Percentiles rank a stretch among this genome's conserved stretches.
phyloP scores from a whole-genome alignment of 108 stramenopile species.

The Nitzschia sp. region DNA sequence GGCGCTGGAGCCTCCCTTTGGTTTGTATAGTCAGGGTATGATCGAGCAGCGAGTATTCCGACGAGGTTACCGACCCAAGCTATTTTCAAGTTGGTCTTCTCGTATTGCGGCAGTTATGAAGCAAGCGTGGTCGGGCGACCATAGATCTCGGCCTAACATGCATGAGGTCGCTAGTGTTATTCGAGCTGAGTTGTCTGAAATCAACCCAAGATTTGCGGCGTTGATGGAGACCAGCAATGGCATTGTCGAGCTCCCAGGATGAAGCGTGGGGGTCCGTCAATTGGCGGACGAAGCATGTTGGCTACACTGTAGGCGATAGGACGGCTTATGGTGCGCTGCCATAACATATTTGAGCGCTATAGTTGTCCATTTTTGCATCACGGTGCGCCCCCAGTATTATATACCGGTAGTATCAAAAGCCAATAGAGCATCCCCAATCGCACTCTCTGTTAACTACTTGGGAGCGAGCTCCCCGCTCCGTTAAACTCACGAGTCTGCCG shows the following conservation, averaged over 20 bases:
- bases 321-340: too few species aligned
- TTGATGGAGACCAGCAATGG: neutral
- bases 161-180: conserved; percentile 33
- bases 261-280: too few species aligned
- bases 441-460: too few species aligned
- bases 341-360: too few species aligned
- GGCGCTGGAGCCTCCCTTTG: conserved; percentile 74
- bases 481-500: too few species aligned
- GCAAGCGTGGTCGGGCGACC: conserved; percentile 55
- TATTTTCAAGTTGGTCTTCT: conserved; percentile 65
- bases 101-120: conserved; percentile 56
- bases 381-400: too few species aligned
- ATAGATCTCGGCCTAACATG: conserved; percentile 61
- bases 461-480: too few species aligned
- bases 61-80: conserved; percentile 53
- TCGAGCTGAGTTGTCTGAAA: conserved; percentile 13
- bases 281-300: too few species aligned
- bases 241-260: neutral
- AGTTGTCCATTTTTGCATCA: too few species aligned
- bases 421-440: too few species aligned
- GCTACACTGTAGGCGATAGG: too few species aligned
- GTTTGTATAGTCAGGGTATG: conserved; percentile 44
- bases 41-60: conserved; percentile 56
- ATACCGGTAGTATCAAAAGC: too few species aligned
- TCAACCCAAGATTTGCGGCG: conserved; percentile 1